A percentile compares a stretch with the other conserved stretches of the same genome.
These are phyloP conservation scores for Ganoderma leucocontextum DNA, from an alignment of 1,284 basidiomycete species.

Conservation along the genomic window DNA sequence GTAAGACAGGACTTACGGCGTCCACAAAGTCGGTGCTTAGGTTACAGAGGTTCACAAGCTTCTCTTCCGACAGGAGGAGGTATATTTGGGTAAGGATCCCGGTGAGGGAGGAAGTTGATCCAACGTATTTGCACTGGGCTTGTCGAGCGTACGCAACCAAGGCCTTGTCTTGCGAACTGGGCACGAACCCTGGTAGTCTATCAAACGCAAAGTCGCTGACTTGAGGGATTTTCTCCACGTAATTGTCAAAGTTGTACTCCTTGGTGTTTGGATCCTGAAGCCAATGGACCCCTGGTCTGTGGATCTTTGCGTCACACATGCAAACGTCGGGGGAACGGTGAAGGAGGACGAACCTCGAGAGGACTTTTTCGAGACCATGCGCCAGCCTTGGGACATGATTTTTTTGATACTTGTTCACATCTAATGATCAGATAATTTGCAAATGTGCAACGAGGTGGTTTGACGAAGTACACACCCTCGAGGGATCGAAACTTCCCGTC, in stretches of 20 bases:
- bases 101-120: constrained; percentile 93
- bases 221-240: constrained; percentile 76
- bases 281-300: constrained; percentile 92
- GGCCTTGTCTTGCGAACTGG: constrained; percentile 85
- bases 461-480: constrained; percentile 17
- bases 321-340: neutral
- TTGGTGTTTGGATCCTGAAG: constrained; percentile 87
- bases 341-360: constrained; percentile 77
- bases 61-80: constrained; percentile 78
- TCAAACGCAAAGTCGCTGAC: constrained; percentile 94
- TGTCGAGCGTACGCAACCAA: constrained; percentile 69
- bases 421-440: neutral
- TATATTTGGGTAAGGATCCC: constrained; percentile 90
- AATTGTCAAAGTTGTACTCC: constrained; percentile 87
- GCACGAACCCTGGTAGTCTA: constrained; percentile 80
- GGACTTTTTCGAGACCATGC: constrained; percentile 83
- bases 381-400: constrained; percentile 74
- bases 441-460: neutral
- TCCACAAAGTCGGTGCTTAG: constrained; percentile 67
- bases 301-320: neutral
- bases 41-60: constrained; percentile 63
- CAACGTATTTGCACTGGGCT: constrained; percentile 74
- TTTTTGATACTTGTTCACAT: constrained; percentile 51
- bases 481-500: constrained; percentile 16
- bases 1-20: constrained; percentile 55